Percentiles rank a stretch among this genome's conserved stretches.
Conservation (phyloP, 805 yeast genomes). For the Candida chauliodis region DNA sequence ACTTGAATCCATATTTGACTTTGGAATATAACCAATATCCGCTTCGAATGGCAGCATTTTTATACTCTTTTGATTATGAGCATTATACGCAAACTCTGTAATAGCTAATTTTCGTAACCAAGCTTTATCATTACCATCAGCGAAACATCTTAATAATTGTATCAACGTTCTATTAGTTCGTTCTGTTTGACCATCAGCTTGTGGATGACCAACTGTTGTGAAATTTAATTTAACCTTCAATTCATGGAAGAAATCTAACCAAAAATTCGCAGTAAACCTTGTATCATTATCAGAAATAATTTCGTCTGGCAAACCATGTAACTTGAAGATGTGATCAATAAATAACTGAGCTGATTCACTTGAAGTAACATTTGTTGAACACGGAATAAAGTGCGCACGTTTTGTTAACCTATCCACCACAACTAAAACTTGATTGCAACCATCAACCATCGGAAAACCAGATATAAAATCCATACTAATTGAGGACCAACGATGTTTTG, state of each 20-base stretch:
- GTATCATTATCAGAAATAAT: background rate
- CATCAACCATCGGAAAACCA: no score
- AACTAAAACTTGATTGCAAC: no score
- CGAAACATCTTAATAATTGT: background rate
- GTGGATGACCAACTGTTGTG: background rate
- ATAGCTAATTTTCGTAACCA: background rate
- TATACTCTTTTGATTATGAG: background rate
- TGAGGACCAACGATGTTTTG: no score
- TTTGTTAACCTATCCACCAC: no score
- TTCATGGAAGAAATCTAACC: background rate
- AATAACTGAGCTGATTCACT: no score
- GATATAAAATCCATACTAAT: no score
- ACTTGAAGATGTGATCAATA: no score
- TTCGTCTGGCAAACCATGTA: no score
- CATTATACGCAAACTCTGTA: background rate
- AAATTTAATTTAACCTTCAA: background rate
- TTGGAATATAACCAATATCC: background rate
- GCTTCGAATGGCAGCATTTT: background rate
- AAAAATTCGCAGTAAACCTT: background rate
- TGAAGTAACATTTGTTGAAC: no score
- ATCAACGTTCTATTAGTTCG: background rate
- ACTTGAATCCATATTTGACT: background rate
- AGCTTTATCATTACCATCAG: background rate
- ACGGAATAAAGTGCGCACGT: no score
- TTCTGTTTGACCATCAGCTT: constrained; percentile 1